phyloP scores from a whole-genome alignment of 805 yeast species.

The Groenewaldozyma tartarivorans region DNA sequence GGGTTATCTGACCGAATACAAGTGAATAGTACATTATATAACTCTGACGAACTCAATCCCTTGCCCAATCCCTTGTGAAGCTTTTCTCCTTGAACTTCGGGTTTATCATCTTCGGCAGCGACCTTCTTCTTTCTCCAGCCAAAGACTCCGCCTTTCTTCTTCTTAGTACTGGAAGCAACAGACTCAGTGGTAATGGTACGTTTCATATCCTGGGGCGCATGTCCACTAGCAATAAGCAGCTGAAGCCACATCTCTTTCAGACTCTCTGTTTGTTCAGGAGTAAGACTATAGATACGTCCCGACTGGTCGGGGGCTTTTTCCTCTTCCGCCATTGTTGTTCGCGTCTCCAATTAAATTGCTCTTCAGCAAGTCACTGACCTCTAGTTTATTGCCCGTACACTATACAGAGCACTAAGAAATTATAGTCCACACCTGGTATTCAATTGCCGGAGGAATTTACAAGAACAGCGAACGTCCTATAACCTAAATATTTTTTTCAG shows the following conservation, averaged over 20 bases:
- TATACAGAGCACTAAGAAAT: too few species aligned
- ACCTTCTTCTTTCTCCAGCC: slow-evolving; percentile 15
- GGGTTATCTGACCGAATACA: slow-evolving; percentile 69
- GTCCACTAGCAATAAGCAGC: slow-evolving; percentile 18
- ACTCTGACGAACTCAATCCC: slow-evolving; percentile 41
- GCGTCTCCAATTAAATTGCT: too few species aligned
- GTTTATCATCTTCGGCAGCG: slow-evolving; percentile 10
- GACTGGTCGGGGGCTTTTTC: slow-evolving; percentile 2
- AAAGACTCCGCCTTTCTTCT: slow-evolving; percentile 22
- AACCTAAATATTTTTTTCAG: too few species aligned
- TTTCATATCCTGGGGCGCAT: slow-evolving; percentile 19
- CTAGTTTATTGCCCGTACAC: too few species aligned
- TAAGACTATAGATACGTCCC: slow-evolving; percentile 30
- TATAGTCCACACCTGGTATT: too few species aligned
- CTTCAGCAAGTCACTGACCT: background rate
- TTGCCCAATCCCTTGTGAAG: slow-evolving; percentile 40
- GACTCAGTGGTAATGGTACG: slow-evolving; percentile 10
- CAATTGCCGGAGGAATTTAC: too few species aligned
- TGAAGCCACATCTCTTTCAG: slow-evolving; percentile 32
- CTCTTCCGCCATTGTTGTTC: slow-evolving; percentile 2
- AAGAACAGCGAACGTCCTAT: too few species aligned
- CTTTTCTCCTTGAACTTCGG: slow-evolving; percentile 7
- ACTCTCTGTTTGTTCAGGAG: slow-evolving; percentile 28
- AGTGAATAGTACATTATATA: slow-evolving; percentile 46
- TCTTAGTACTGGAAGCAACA: slow-evolving; percentile 17